Percentiles rank a stretch among this genome's conserved stretches.
phyloP scores from a whole-genome alignment of 2,329 filamentous ascomycete species.

The Aspergillus viridinutans region DNA sequence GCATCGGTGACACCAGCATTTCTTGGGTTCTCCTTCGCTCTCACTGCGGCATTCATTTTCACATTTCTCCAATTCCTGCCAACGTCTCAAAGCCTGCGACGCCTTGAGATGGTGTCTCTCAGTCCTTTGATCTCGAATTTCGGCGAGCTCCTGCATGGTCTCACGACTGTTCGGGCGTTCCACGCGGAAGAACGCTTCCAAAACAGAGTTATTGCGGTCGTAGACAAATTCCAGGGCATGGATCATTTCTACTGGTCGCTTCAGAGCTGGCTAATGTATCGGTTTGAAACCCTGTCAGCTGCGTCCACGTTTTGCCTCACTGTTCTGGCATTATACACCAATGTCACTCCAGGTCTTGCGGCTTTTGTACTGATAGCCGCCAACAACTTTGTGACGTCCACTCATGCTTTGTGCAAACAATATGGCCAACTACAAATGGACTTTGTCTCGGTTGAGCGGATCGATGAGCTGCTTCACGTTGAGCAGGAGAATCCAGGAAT shows the following conservation, averaged over 20 bases:
- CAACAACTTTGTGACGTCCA: slow-evolving; percentile 59
- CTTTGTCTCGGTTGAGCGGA: slow-evolving; percentile 83
- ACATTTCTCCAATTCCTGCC: slow-evolving; percentile 77
- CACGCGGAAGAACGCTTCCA: slow-evolving; percentile 75
- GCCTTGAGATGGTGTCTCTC: slow-evolving; percentile 84
- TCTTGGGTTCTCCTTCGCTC: slow-evolving; percentile 63
- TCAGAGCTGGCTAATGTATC: slow-evolving; percentile 77
- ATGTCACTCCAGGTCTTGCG: slow-evolving; percentile 72
- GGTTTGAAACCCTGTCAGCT: slow-evolving; percentile 70
- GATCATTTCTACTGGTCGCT: slow-evolving; percentile 94
- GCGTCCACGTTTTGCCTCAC: slow-evolving; percentile 70
- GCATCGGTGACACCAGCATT: slow-evolving; percentile 74
- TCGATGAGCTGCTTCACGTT: slow-evolving; percentile 74
- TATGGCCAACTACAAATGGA: slow-evolving; percentile 88
- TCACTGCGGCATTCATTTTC: slow-evolving; percentile 65
- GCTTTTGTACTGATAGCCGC: slow-evolving; percentile 79
- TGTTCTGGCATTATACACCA: slow-evolving; percentile 67
- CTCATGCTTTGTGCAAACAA: slow-evolving; percentile 68
- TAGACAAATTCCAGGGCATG: slow-evolving; percentile 88
- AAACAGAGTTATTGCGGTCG: slow-evolving; percentile 70
- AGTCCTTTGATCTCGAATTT: slow-evolving; percentile 91
- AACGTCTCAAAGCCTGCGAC: slow-evolving; percentile 74
- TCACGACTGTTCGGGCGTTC: slow-evolving; percentile 83
- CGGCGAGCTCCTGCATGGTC: slow-evolving; percentile 75
- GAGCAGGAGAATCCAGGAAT: slow-evolving; percentile 69